These are phyloP conservation scores for Musa troglodytarum DNA, from an alignment of 176 grass and related monocot genomes.

Conservation along the genomic window DNA sequence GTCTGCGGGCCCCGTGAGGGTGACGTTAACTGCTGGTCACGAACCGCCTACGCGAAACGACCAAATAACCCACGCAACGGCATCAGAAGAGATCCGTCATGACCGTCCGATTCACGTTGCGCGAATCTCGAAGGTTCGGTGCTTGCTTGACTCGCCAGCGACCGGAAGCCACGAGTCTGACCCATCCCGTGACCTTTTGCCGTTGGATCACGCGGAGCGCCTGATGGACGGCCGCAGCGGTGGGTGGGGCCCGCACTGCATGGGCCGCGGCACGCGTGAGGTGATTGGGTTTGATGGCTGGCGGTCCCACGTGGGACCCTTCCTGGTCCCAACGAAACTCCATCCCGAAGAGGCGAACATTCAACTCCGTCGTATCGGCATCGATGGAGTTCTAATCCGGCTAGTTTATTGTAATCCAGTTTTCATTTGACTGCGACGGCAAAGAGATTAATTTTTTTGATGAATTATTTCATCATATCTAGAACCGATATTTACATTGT, in stretches of 20 bases:
- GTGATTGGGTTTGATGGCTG: neutral
- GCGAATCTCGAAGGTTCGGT: neutral
- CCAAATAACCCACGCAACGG: neutral
- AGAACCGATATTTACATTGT: too few relatives aligned
- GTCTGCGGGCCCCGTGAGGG: neutral
- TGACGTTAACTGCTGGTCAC: neutral
- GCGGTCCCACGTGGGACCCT: neutral
- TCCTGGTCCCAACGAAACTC: too few relatives aligned
- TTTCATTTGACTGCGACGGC: too few relatives aligned
- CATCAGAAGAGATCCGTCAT: neutral
- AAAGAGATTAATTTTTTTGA: too few relatives aligned
- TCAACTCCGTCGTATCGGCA: too few relatives aligned
- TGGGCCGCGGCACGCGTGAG: neutral
- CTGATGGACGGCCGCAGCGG: neutral
- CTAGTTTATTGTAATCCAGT: too few relatives aligned
- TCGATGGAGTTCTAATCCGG: too few relatives aligned
- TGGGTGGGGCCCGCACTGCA: neutral
- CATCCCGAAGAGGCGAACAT: too few relatives aligned
- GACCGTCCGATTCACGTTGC: neutral
- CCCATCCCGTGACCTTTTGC: neutral
- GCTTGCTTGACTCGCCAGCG: too few relatives aligned
- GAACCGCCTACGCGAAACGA: neutral
- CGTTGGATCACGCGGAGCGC: constrained; percentile 1
- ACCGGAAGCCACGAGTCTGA: too few relatives aligned
- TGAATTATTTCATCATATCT: too few relatives aligned